Conservation (phyloP, 306 rosid genomes). For the Sicyos edulis region DNA sequence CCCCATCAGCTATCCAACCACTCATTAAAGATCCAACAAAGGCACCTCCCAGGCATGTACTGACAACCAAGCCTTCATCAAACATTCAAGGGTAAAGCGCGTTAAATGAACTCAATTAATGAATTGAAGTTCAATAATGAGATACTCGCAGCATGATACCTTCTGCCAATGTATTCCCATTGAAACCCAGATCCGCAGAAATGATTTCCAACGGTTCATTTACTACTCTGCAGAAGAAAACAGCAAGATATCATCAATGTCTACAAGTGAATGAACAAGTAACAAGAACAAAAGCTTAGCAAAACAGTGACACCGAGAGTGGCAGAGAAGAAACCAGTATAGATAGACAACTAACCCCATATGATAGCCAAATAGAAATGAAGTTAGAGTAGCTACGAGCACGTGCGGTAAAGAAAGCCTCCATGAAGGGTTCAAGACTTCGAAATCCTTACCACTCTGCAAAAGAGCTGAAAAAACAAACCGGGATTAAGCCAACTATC, state of each 20-base stretch:
- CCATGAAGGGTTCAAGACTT: conserved; percentile 74
- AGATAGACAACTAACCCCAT: conserved; percentile 58
- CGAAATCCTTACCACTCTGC: conserved; percentile 38
- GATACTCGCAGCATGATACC: conserved; percentile 37
- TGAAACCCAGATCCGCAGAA: conserved; percentile 84
- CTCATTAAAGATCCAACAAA: conserved; percentile 76
- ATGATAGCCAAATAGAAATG: conserved; percentile 93
- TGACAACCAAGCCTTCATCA: conserved; percentile 84
- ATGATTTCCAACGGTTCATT: conserved; percentile 96
- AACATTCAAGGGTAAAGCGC: conserved; percentile 19
- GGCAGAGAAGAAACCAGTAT: conserved; percentile 20
- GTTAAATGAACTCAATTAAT: conserved; percentile 23
- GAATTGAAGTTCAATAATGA: conserved; percentile 20
- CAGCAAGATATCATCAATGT: conserved; percentile 8
- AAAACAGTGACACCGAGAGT: conserved; percentile 16
- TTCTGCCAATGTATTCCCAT: conserved; percentile 88
- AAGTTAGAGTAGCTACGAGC: conserved; percentile 61
- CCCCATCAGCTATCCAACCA: conserved; percentile 93
- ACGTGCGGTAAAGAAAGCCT: conserved; percentile 80
- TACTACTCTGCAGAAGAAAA: conserved; percentile 58
- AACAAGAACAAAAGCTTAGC: not conserved
- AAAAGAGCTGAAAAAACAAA: conserved; percentile 42
- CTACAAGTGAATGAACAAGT: not conserved
- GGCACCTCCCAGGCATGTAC: conserved; percentile 95
- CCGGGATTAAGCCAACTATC: conserved; percentile 28